phyloP scores from a whole-genome alignment of 768 basidiomycete species.

The Asterophora parasitica region DNA sequence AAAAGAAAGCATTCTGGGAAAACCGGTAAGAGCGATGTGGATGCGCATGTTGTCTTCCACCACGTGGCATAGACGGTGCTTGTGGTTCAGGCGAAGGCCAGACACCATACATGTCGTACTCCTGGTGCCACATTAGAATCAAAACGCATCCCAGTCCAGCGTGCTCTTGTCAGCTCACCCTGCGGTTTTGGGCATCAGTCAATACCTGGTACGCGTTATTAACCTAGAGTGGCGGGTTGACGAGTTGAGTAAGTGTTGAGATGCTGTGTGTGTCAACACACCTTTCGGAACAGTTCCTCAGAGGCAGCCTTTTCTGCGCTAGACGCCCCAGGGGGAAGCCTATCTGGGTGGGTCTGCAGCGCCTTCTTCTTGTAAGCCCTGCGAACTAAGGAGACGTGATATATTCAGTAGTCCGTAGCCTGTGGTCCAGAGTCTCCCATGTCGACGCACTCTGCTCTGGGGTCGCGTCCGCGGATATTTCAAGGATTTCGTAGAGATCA shows the following conservation, averaged over 20 bases:
- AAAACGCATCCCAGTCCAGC: neutral
- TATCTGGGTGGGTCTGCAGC: constrained; percentile 71
- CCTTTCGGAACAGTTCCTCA: constrained; percentile 51
- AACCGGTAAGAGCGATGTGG: constrained; percentile 19
- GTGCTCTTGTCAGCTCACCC: constrained; percentile 28
- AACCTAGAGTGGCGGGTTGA: constrained; percentile 35
- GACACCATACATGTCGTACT: constrained; percentile 66
- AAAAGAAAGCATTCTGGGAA: constrained; percentile 30
- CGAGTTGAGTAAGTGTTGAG: neutral
- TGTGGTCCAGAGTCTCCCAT: neutral
- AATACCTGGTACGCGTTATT: constrained; percentile 79
- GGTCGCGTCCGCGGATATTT: constrained; percentile 47
- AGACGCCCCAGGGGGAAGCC: constrained; percentile 53
- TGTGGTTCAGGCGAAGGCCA: constrained; percentile 62
- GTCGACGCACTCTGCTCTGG: constrained; percentile 57
- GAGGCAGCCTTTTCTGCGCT: constrained; percentile 52
- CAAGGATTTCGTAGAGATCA: constrained; percentile 63
- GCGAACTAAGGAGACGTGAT: constrained; percentile 58
- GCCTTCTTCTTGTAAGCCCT: constrained; percentile 76
- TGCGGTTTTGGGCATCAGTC: constrained; percentile 54
- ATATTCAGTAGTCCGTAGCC: neutral
- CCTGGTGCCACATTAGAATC: constrained; percentile 26
- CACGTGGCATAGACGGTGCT: constrained; percentile 8
- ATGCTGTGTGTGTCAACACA: constrained; percentile 11
- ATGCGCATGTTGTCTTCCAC: constrained; percentile 3